These are phyloP conservation scores for Lagenaria siceraria DNA, from an alignment of 306 rosid species.

Conservation along the genomic window DNA sequence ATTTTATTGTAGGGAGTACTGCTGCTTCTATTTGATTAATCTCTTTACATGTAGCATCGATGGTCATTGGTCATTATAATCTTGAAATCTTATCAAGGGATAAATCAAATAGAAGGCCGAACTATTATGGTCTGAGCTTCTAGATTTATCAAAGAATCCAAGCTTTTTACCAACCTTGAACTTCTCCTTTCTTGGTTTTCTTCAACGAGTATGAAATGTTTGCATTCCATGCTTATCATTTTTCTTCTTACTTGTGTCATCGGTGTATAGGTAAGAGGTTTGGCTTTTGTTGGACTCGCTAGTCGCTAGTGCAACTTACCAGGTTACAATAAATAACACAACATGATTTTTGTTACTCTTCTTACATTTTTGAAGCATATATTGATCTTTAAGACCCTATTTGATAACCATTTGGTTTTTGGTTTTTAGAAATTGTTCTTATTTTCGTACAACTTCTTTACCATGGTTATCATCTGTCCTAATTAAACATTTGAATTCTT, in stretches of 20 bases:
- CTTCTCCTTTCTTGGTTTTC: background rate
- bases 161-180: background rate
- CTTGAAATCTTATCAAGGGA: background rate
- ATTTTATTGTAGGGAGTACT: background rate
- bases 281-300: constrained; percentile 11
- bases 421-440: background rate
- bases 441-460: background rate
- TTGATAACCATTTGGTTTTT: too few species aligned
- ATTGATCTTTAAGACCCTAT: background rate
- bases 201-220: background rate
- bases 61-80: background rate
- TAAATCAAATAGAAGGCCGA: background rate
- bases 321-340: constrained; percentile 5
- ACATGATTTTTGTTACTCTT: background rate
- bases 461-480: too few species aligned
- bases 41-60: background rate
- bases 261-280: constrained; percentile 23
- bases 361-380: background rate
- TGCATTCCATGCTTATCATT: background rate
- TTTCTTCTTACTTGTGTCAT: constrained; percentile 12
- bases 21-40: background rate
- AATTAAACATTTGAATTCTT: too few species aligned
- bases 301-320: constrained; percentile 14
- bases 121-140: background rate
- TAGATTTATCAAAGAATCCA: background rate